Evolutionary conservation across 352 stramenopile species (phyloP).

Genomic region (Pythium coloratum): DNA sequence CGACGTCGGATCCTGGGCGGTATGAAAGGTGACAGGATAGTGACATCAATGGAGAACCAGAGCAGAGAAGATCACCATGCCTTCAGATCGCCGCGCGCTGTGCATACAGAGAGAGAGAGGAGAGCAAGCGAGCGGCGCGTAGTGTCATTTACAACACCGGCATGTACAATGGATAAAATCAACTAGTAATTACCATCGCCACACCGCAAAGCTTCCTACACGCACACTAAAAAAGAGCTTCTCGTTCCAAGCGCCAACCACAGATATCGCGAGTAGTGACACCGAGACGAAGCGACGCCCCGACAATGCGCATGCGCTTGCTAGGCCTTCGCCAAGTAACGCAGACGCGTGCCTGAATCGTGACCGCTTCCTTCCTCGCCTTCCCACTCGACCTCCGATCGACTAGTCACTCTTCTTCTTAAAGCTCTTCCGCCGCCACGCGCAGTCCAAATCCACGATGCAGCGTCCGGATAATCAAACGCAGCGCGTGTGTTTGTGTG

Average conservation of each 20-base stretch:
- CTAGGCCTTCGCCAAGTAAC: neutral
- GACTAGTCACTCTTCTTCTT: neutral
- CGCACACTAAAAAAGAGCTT: conserved; percentile 1
- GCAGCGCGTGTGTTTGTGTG: conserved; percentile 3
- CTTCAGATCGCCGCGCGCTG: neutral
- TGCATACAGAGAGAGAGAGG: neutral
- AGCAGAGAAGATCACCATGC: neutral
- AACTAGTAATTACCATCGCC: conserved; percentile 34
- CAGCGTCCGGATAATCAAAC: conserved; percentile 10
- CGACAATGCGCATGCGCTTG: neutral
- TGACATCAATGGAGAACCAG: neutral
- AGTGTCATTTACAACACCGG: neutral
- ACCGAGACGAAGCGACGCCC: neutral
- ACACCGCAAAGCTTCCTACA: conserved; percentile 4
- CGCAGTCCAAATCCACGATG: neutral
- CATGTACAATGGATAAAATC: conserved; percentile 30
- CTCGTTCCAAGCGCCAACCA: neutral
- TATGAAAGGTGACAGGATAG: neutral
- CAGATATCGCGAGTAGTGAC: neutral
- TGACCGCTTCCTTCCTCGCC: neutral
- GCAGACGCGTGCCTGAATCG: neutral
- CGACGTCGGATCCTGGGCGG: neutral
- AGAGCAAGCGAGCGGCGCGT: neutral
- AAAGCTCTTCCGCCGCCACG: neutral
- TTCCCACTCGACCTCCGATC: neutral